A percentile compares a stretch with the other conserved stretches of the same genome.
Conservation (phyloP, 257 asterid genomes). For the Echium plantagineum region DNA sequence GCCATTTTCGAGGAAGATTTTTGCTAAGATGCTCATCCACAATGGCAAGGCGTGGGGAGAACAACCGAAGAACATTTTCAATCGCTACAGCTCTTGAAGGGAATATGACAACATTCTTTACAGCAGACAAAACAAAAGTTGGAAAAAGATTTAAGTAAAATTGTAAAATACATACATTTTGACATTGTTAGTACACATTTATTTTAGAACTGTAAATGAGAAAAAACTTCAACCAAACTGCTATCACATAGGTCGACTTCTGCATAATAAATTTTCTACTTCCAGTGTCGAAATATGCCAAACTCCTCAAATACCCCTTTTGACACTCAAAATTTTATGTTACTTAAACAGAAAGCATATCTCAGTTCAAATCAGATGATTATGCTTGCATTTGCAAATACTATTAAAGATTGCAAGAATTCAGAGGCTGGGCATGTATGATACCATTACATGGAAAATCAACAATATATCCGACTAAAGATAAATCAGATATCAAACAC, state of each 20-base stretch:
- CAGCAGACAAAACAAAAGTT: slow-evolving; percentile 7
- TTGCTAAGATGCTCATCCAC: slow-evolving; percentile 76
- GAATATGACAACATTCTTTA: slow-evolving; percentile 66
- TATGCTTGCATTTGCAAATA: no score
- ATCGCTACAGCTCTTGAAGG: slow-evolving; percentile 87
- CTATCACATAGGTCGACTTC: not conserved
- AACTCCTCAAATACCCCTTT: no score
- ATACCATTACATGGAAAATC: no score
- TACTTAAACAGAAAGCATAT: no score
- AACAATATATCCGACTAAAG: no score
- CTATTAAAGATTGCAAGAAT: no score
- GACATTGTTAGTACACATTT: not conserved
- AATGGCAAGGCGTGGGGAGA: slow-evolving; percentile 83
- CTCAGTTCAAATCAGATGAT: no score
- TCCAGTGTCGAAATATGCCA: no score
- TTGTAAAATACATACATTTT: slow-evolving; percentile 13
- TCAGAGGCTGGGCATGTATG: no score
- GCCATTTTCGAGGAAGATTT: slow-evolving; percentile 76
- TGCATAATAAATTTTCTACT: not conserved
- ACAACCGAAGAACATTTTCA: slow-evolving; percentile 73
- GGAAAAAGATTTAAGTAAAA: slow-evolving; percentile 9
- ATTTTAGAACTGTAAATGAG: not conserved
- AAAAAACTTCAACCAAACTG: not conserved
- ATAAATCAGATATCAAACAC: no score
- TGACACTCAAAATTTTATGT: no score